These are phyloP conservation scores for Henckelia pumila DNA, from an alignment of 257 asterid genomes.

Conservation along the genomic window DNA sequence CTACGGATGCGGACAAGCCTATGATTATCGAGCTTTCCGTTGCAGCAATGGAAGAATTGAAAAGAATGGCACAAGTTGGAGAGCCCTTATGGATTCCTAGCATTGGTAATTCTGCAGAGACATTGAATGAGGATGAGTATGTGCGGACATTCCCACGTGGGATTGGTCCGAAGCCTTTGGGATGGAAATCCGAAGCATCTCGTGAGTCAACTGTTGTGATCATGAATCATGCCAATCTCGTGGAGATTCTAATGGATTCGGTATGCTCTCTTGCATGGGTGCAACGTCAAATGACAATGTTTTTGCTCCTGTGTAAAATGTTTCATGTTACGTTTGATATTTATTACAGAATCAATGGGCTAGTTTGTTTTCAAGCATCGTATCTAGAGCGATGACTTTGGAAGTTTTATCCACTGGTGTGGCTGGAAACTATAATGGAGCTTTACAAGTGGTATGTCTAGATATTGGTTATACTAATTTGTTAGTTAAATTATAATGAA, in stretches of 20 bases:
- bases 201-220: conserved; percentile 86
- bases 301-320: neutral
- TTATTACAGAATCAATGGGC: conserved; percentile 80
- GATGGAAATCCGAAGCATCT: conserved; percentile 84
- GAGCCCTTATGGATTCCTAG: conserved; percentile 64
- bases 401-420: conserved; percentile 90
- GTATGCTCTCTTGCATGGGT: conserved; percentile 31
- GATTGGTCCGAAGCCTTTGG: conserved; percentile 84
- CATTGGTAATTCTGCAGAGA: conserved; percentile 37
- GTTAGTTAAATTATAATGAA: neutral
- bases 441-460: conserved; percentile 65
- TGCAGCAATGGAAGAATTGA: conserved; percentile 81
- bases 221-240: conserved; percentile 78
- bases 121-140: conserved; percentile 70
- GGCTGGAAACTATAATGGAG: conserved; percentile 85
- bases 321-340: conserved; percentile 1
- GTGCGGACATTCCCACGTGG: conserved; percentile 73
- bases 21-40: conserved; percentile 68
- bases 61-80: conserved; percentile 57
- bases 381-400: conserved; percentile 73
- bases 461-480: neutral
- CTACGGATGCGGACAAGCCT: conserved; percentile 68
- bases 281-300: neutral
- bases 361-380: conserved; percentile 72
- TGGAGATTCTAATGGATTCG: conserved; percentile 94